phyloP scores from a whole-genome alignment of 805 yeast species.

The Suhomyces xylopsoci region DNA sequence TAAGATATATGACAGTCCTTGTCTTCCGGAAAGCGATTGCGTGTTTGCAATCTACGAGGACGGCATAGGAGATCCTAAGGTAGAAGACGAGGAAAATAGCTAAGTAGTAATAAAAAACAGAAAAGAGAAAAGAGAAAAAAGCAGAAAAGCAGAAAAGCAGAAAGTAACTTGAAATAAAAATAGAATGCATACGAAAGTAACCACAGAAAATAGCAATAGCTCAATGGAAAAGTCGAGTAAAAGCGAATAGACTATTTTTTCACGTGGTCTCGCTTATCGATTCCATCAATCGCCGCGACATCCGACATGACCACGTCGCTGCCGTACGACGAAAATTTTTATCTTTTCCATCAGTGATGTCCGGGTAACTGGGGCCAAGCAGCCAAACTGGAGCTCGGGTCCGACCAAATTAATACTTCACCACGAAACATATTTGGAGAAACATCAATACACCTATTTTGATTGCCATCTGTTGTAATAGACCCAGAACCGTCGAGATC shows the following conservation, averaged over 20 bases:
- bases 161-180: no score
- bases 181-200: no score
- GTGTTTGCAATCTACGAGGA: constrained; percentile 94
- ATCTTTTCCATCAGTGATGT: constrained; percentile 28
- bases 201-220: no score
- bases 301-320: not conserved
- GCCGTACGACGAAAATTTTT: constrained; percentile 16
- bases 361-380: constrained; percentile 11
- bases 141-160: not conserved
- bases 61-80: constrained; percentile 94
- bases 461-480: not conserved
- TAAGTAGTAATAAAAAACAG: not conserved
- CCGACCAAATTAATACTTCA: not conserved
- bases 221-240: not conserved
- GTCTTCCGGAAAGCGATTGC: constrained; percentile 93
- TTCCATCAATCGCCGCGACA: not conserved
- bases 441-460: not conserved
- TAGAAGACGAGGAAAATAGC: constrained; percentile 54
- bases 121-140: no score
- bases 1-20: constrained; percentile 93
- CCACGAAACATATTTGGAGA: not conserved
- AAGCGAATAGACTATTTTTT: no score
- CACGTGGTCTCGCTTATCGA: not conserved
- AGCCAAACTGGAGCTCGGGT: not conserved
- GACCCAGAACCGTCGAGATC: not conserved